These are phyloP conservation scores for Trichoderma sp. DNA, from an alignment of 2,329 filamentous ascomycete genomes.

Conservation along the genomic window DNA sequence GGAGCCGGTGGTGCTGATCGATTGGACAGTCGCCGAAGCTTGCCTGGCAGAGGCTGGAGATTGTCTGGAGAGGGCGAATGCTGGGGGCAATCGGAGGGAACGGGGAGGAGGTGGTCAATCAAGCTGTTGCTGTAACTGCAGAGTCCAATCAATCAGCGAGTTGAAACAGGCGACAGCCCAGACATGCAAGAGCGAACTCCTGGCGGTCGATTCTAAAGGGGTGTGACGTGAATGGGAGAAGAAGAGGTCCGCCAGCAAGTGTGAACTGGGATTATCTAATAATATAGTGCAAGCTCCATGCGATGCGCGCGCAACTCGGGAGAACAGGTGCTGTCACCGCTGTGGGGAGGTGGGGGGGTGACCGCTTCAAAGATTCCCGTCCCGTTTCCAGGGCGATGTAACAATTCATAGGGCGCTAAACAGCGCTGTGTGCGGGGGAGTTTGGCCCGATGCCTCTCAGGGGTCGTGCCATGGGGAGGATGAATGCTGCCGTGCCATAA, in stretches of 20 bases:
- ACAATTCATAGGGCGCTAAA: not conserved
- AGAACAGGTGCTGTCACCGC: conserved; percentile 11
- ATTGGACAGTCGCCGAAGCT: conserved; percentile 34
- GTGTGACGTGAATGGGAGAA: not conserved
- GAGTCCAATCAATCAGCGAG: conserved; percentile 23
- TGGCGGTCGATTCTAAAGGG: not conserved
- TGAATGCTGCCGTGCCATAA: not conserved
- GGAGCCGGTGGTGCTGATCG: conserved; percentile 38
- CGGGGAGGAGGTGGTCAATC: conserved; percentile 25
- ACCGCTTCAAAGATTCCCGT: conserved; percentile 1
- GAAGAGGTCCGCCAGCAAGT: not conserved
- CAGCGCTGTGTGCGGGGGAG: conserved; percentile 16
- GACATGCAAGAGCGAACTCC: not conserved
- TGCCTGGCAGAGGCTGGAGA: conserved; percentile 24
- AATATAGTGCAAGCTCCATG: not conserved
- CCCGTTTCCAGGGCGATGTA: conserved; percentile 6
- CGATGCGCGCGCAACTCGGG: not conserved
- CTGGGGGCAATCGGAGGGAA: conserved; percentile 26
- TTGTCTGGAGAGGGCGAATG: conserved; percentile 26
- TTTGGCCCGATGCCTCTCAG: not conserved
- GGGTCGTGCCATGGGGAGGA: not conserved
- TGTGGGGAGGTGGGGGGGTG: conserved; percentile 7
- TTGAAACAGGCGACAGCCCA: conserved; percentile 21
- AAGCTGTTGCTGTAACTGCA: conserved; percentile 25
- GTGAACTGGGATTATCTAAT: conserved; percentile 6